A percentile compares a stretch with the other conserved stretches of the same genome.
These are phyloP conservation scores for Calonectria hongkongensis DNA, from an alignment of 2,329 filamentous ascomycete genomes.

Conservation along the genomic window DNA sequence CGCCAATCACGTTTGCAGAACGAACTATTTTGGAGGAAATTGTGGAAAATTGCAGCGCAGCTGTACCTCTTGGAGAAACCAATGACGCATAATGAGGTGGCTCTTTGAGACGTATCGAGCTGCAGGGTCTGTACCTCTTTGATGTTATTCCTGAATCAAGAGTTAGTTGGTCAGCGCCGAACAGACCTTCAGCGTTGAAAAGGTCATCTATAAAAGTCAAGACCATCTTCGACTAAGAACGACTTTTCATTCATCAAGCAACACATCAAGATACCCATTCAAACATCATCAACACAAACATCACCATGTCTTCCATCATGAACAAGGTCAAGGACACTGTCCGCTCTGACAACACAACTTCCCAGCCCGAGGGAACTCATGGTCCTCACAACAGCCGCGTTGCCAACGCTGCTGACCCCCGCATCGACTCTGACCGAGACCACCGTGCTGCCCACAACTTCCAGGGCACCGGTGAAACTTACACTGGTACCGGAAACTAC, in stretches of 20 bases:
- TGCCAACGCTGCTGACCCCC: slow-evolving; percentile 69
- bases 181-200: not conserved
- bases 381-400: slow-evolving; percentile 45
- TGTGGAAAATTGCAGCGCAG: slow-evolving; percentile 17
- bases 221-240: not conserved
- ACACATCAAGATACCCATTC: slow-evolving; percentile 21
- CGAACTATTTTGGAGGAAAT: slow-evolving; percentile 39
- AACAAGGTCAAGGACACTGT: slow-evolving; percentile 77
- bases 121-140: not conserved
- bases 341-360: slow-evolving; percentile 62
- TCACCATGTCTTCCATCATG: slow-evolving; percentile 73
- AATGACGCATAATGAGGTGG: slow-evolving; percentile 55
- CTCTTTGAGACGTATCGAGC: slow-evolving; percentile 34
- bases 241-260: slow-evolving; percentile 35
- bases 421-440: slow-evolving; percentile 72
- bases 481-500: slow-evolving; percentile 63
- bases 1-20: slow-evolving; percentile 35
- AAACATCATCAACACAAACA: slow-evolving; percentile 9
- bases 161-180: not conserved
- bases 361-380: slow-evolving; percentile 49
- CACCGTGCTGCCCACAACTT: slow-evolving; percentile 55
- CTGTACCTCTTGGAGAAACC: slow-evolving; percentile 41
- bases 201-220: slow-evolving; percentile 51
- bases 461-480: slow-evolving; percentile 9
- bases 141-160: slow-evolving; percentile 16